Evolutionary conservation across 108 stramenopile species (phyloP).

Genomic region (Cyclotella cryptica): DNA sequence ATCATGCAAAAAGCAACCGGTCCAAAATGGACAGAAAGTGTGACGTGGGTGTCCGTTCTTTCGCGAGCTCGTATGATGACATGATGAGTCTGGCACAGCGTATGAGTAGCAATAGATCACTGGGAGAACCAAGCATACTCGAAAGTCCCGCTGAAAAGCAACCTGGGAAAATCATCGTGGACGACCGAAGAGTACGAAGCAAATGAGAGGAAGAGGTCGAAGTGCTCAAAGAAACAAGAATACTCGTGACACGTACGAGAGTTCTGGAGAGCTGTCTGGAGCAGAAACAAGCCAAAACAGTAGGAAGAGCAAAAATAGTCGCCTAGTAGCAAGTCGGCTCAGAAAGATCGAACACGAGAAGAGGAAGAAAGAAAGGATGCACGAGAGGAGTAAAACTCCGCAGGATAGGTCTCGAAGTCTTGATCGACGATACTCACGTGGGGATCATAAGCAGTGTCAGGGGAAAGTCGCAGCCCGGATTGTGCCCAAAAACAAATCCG

Average conservation of each 20-base stretch:
- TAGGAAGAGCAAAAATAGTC: background rate
- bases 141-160: background rate
- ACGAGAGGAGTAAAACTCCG: background rate
- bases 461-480: background rate
- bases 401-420: too few species aligned
- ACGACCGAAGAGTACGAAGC: background rate
- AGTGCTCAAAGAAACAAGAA: background rate
- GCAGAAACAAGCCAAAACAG: slow-evolving; percentile 1
- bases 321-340: background rate
- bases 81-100: slow-evolving; percentile 1
- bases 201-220: slow-evolving; percentile 4
- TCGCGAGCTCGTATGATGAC: background rate
- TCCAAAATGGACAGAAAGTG: background rate
- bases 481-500: background rate
- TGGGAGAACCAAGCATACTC: slow-evolving; percentile 6
- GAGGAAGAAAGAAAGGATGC: background rate
- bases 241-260: background rate
- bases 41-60: background rate
- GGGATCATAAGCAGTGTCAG: background rate
- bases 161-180: background rate
- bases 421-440: background rate
- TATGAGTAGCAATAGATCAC: slow-evolving; percentile 6
- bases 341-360: background rate
- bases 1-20: too few species aligned
- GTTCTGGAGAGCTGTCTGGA: background rate